Percentiles rank a stretch among this genome's conserved stretches.
These are phyloP conservation scores for Excoecaria agallocha DNA, from an alignment of 345 rosid species.

Conservation along the genomic window DNA sequence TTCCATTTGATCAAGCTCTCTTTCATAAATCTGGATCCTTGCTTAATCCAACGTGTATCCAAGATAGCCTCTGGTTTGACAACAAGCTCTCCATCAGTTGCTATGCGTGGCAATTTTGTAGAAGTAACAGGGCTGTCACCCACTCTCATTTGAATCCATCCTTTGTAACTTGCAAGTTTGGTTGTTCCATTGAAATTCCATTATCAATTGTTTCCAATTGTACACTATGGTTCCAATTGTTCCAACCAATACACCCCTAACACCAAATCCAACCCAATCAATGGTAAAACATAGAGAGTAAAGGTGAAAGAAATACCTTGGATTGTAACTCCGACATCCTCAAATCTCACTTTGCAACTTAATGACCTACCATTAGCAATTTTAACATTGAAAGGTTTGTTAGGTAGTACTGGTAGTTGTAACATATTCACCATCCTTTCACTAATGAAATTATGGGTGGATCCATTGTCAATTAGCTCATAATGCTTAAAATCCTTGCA, in stretches of 20 bases:
- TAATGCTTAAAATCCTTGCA: neutral
- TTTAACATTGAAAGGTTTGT: neutral
- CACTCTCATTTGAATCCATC: too few relatives aligned
- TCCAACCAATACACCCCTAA: neutral
- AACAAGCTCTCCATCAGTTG: fast-evolving
- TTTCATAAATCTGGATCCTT: neutral
- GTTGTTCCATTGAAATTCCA: neutral
- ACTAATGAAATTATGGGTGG: neutral
- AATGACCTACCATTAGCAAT: neutral
- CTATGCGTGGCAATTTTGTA: too few relatives aligned
- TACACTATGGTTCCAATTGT: neutral
- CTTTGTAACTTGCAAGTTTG: too few relatives aligned
- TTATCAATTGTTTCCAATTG: neutral
- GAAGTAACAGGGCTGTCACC: too few relatives aligned
- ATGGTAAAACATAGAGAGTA: neutral
- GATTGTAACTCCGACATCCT: neutral
- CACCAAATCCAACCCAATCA: slow-evolving; percentile 6
- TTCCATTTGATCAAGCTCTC: neutral
- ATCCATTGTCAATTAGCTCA: neutral
- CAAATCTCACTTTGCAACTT: neutral
- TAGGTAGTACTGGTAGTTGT: neutral
- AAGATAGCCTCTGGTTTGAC: neutral
- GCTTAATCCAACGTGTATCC: neutral
- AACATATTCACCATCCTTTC: neutral
- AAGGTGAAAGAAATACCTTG: neutral